phyloP scores from a whole-genome alignment of 805 yeast species.

The Pichia nanzhaoensis region DNA sequence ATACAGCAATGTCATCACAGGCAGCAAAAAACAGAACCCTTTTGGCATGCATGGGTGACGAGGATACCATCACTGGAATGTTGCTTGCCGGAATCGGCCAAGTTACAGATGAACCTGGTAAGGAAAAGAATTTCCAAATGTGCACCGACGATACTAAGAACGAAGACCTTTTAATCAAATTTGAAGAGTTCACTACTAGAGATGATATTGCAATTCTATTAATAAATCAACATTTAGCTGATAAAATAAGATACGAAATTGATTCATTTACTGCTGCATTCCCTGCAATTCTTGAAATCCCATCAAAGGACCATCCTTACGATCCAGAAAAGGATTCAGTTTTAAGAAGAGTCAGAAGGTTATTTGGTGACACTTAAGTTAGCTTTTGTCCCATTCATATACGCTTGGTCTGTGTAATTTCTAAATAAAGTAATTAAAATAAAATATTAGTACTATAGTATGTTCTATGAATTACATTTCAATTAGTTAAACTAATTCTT shows the following conservation, averaged over 20 bases:
- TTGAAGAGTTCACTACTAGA: conserved; percentile 69
- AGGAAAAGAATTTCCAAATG: conserved; percentile 70
- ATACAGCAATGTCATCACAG: conserved; percentile 6
- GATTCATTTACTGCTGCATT: conserved; percentile 85
- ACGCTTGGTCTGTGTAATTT: not conserved
- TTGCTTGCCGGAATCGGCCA: conserved; percentile 94
- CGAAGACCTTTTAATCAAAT: conserved; percentile 69
- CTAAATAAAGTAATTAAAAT: not conserved
- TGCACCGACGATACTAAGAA: conserved; percentile 74
- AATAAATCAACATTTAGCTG: conserved; percentile 94
- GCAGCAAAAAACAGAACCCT: conserved; percentile 56
- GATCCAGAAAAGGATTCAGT: conserved; percentile 98
- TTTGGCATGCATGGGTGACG: conserved; percentile 94
- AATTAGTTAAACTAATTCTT: conserved; percentile 12
- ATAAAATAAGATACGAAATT: conserved; percentile 72
- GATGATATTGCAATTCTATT: conserved; percentile 89
- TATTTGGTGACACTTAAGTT: conserved; percentile 67
- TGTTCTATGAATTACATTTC: not conserved
- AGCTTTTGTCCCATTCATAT: not conserved
- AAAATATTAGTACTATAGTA: not conserved
- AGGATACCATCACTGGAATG: conserved; percentile 95
- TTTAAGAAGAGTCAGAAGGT: conserved; percentile 85
- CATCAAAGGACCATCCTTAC: conserved; percentile 97
- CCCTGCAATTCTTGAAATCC: conserved; percentile 95
- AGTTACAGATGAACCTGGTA: conserved; percentile 53